These are phyloP conservation scores for Coprinellus micaceus DNA, from an alignment of 768 basidiomycete genomes.

Conservation along the genomic window DNA sequence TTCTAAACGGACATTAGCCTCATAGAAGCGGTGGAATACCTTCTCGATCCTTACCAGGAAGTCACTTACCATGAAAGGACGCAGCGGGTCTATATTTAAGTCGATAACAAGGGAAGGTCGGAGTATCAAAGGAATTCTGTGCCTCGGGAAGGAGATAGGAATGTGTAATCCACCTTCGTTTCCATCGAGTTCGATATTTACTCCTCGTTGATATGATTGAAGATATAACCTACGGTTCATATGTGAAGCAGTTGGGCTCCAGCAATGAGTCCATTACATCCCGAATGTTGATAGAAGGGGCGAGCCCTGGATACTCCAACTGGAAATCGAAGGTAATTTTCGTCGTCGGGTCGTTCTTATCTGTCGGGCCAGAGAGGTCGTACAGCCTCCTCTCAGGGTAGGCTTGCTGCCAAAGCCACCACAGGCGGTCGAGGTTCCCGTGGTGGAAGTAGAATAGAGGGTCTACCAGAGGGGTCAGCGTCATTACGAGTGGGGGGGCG, in stretches of 20 bases:
- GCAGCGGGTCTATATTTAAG: no score
- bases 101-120: no score
- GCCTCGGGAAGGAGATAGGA: no score
- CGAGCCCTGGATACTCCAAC: neutral
- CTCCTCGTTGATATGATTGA: no score
- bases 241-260: neutral
- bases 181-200: no score
- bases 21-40: no score
- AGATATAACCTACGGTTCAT: neutral
- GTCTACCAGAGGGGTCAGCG: neutral
- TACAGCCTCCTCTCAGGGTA: neutral
- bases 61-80: no score
- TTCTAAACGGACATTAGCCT: no score
- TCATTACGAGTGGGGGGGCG: no score
- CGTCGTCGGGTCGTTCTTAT: neutral
- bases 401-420: constrained; percentile 1
- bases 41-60: no score
- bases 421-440: neutral
- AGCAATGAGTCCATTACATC: neutral
- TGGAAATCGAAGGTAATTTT: neutral
- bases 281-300: neutral
- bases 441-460: constrained; percentile 4
- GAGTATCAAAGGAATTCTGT: no score
- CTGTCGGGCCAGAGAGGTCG: neutral
- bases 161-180: no score